Base-by-base conservation (phyloP, 2,329 filamentous ascomycete genomes). In the Didymella segeticola region DNA sequence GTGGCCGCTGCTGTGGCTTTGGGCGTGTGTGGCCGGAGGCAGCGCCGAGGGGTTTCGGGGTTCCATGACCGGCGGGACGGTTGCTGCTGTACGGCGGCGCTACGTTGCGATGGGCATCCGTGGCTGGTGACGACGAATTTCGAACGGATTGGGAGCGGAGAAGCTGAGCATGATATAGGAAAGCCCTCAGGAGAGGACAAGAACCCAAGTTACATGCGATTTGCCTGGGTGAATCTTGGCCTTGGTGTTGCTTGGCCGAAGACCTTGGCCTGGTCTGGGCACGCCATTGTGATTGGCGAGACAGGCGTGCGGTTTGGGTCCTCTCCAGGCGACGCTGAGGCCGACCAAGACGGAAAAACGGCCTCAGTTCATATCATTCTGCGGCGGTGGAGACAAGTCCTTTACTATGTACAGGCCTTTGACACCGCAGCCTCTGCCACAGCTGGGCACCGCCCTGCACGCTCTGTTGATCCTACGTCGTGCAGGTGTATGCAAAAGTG, bases 151-250 rank as follows among this genome's bases (percentile, higher is more conserved):
- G 54, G 56, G 51, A 43, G 61, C 60, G 56, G 68, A 63, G 65
- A 53, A 47, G 54, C 36, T 56, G 64, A 56, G 67, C 71, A 74
- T 73, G 66, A 68, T 73, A 73, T 73, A 73, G 49, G 47, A 57
- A 43, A 60, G 54, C 57, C 54, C 47, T 43, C 53, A 56, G 53
- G 53, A 56, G 53, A 52, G 37, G 48, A 54, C 53, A 56, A 52
- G 53, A 49, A 49, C 47, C 43, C 47, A 47, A 47, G 53, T 52
- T 47, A 34, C 53, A 41, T 55, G 39, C 47, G 30, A 51, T 47
- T 51, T 48, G 42, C 53, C 45, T 54, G 51, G 51, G 34, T 52
- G 20, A 43, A 43, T 56, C 53, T 56, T 56, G 53, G 53, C 42
- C 51, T 39, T 50, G 51, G 51, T 52, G 48, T 49, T 43, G 39